A percentile compares a stretch with the other conserved stretches of the same genome.
Evolutionary conservation across 768 basidiomycete species (phyloP).

Genomic region (Kwoniella sp.): DNA sequence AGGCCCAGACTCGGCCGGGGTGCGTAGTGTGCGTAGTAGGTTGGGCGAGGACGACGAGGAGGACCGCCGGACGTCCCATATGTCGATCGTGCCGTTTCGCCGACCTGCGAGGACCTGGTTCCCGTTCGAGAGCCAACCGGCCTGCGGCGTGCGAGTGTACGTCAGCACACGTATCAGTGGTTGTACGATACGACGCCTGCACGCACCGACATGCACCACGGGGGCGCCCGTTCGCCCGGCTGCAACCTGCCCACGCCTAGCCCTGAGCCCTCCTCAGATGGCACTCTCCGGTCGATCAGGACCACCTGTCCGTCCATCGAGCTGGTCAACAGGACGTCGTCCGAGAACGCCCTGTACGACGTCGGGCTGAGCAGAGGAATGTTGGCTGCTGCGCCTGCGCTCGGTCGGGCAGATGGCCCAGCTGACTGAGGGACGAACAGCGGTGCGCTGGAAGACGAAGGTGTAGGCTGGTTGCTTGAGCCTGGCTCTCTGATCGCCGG

Average conservation of each 20-base stretch:
- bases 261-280: conserved; percentile 52
- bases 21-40: conserved; percentile 73
- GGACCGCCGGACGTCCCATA: conserved; percentile 84
- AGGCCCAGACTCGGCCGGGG: conserved; percentile 81
- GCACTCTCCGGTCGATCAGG: conserved; percentile 79
- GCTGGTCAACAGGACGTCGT: conserved; percentile 80
- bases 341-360: conserved; percentile 64
- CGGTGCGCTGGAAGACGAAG: conserved; percentile 20
- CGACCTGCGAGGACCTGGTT: conserved; percentile 84
- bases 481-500: no score
- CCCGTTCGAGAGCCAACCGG: conserved; percentile 89
- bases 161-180: not conserved
- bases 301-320: conserved; percentile 88
- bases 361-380: conserved; percentile 58
- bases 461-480: conserved; percentile 17
- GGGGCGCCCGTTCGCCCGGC: conserved; percentile 87
- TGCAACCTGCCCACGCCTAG: conserved; percentile 74
- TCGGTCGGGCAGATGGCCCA: conserved; percentile 11
- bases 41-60: conserved; percentile 66
- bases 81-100: conserved; percentile 81
- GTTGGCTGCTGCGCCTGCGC: conserved; percentile 16
- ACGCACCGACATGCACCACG: conserved; percentile 90
- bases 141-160: conserved; percentile 55
- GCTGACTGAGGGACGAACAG: conserved; percentile 20
- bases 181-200: not conserved